phyloP scores from a whole-genome alignment of 495 filamentous ascomycete genomes.

The Podospora conica region DNA sequence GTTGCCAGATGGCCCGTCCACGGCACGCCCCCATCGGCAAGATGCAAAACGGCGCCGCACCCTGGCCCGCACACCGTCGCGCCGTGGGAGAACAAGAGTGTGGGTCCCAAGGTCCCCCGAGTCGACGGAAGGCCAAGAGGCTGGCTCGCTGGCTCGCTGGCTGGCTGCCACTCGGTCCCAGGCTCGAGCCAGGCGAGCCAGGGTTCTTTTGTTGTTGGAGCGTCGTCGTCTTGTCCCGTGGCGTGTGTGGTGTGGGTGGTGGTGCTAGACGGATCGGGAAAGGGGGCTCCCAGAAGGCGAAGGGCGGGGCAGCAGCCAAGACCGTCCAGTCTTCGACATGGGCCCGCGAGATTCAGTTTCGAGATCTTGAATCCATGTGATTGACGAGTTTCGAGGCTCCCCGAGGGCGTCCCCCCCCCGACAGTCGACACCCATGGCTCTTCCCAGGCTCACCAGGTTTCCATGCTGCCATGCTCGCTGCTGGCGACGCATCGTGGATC shows the following conservation, averaged over 20 bases:
- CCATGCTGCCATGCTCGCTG: neutral
- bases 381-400: neutral
- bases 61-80: neutral
- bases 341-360: neutral
- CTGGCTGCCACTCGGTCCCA: neutral
- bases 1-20: neutral
- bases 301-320: neutral
- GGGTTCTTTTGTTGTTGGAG: neutral
- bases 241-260: neutral
- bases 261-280: neutral
- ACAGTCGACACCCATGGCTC: neutral
- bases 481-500: conserved; percentile 9
- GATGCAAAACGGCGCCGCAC: neutral
- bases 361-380: conserved; percentile 8
- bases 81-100: neutral
- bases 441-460: neutral
- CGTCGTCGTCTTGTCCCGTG: neutral
- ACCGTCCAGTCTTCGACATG: neutral
- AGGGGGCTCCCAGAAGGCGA: neutral
- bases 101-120: neutral
- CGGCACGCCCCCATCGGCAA: neutral
- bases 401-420: neutral
- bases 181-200: neutral
- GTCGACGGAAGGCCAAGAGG: neutral
- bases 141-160: too few species aligned